A percentile compares a stretch with the other conserved stretches of the same genome.
phyloP scores from a whole-genome alignment of 768 basidiomycete species.

The Coprinellus micaceus region DNA sequence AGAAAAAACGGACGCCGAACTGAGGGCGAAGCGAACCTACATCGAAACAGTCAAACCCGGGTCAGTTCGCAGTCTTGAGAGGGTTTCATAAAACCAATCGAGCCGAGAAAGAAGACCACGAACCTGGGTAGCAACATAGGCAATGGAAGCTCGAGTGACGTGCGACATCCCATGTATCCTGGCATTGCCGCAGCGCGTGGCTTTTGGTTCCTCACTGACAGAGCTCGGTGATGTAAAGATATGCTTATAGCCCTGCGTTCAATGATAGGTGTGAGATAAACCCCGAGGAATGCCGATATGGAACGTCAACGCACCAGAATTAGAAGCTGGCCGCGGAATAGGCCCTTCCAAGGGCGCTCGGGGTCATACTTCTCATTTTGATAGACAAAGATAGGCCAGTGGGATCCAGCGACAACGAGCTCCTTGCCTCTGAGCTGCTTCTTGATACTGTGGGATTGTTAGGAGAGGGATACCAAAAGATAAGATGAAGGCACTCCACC shows the following conservation, averaged over 20 bases:
- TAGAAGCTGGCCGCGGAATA: slow-evolving; percentile 6
- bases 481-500: slow-evolving; percentile 10
- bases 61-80: too few relatives aligned
- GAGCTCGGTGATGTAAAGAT: slow-evolving; percentile 12
- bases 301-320: background rate
- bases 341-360: slow-evolving; percentile 16
- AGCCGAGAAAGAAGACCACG: background rate
- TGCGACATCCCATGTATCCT: slow-evolving; percentile 15
- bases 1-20: background rate
- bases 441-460: slow-evolving; percentile 5
- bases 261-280: background rate
- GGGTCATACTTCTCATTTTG: slow-evolving; percentile 13
- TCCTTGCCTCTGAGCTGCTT: background rate
- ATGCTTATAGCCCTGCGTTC: slow-evolving; percentile 10
- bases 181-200: slow-evolving; percentile 15
- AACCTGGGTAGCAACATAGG: slow-evolving; percentile 13
- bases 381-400: slow-evolving; percentile 19
- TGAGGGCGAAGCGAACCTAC: slow-evolving; percentile 1
- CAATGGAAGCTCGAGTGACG: slow-evolving; percentile 16
- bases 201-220: slow-evolving; percentile 3
- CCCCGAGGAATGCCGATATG: background rate
- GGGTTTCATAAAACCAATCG: background rate
- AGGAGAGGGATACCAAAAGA: background rate
- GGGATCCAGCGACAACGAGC: slow-evolving; percentile 10
- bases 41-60: background rate